These are phyloP conservation scores for Neonectria coccinea DNA, from an alignment of 2,329 filamentous ascomycete species.

Conservation along the genomic window DNA sequence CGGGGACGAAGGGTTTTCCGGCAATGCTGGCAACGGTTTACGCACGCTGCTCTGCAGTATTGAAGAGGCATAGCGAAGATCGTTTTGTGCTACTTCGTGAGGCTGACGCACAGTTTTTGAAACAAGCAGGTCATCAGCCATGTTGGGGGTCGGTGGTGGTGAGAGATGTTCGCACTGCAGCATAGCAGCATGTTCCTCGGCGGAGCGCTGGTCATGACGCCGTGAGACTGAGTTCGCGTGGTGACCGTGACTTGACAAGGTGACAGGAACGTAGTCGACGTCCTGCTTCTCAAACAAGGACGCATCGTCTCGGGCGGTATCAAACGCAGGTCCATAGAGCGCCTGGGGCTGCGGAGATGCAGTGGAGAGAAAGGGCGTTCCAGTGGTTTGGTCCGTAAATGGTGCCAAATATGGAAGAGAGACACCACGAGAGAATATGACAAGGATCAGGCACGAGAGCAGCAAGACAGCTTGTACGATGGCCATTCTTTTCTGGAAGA, in stretches of 20 bases:
- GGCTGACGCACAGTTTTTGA: conserved; percentile 25
- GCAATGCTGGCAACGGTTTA: conserved; percentile 59
- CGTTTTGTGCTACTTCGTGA: conserved; percentile 28
- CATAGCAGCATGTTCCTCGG: conserved; percentile 24
- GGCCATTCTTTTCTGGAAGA: conserved; percentile 89
- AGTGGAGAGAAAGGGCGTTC: conserved; percentile 39
- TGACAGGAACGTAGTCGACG: conserved; percentile 24
- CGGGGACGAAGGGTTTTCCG: conserved; percentile 50
- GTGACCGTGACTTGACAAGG: conserved; percentile 4
- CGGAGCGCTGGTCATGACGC: conserved; percentile 22
- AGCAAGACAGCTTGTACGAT: conserved; percentile 91
- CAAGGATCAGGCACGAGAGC: conserved; percentile 85
- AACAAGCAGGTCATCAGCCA: conserved; percentile 29
- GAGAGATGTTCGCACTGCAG: conserved; percentile 43
- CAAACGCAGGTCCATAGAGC: conserved; percentile 32
- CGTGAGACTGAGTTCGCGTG: conserved; percentile 14
- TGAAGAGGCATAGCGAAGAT: conserved; percentile 34
- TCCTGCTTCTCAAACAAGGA: conserved; percentile 22
- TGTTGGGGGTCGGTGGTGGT: conserved; percentile 43
- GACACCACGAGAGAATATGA: conserved; percentile 78
- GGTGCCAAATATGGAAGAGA: conserved; percentile 51
- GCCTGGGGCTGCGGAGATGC: conserved; percentile 33
- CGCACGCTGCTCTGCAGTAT: conserved; percentile 46
- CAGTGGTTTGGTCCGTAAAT: conserved; percentile 44
- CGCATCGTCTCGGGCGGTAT: conserved; percentile 12